Evolutionary conservation across 2,329 filamentous ascomycete species (phyloP), one percentile per base, ranked within the genome.

Genomic region (Talaromyces verruculosus): DNA sequence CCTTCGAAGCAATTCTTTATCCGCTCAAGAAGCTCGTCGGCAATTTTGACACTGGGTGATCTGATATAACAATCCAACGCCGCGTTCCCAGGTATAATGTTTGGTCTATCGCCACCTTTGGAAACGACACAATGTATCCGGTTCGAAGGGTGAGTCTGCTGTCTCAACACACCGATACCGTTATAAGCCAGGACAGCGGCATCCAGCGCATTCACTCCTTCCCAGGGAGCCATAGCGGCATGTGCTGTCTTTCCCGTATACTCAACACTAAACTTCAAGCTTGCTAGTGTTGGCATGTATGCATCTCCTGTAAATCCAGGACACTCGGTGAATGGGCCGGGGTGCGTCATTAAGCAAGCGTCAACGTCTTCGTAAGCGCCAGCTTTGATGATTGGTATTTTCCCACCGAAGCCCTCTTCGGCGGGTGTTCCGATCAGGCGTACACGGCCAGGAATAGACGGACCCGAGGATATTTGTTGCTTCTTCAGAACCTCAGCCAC

Each of bases 101-200:
- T 59, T 17, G 55, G 55, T 28, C 55, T 39, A 28, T 59, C 55
- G 6, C 55, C 55, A 25, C 55, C 55, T 17, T 59, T 59, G 2
- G 55, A 39, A 41, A 59, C 35, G 39, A 59, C 41, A 41, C 55
- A 59, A 59, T 59, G 55, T 17, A 59, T n/a, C 13, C 55, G 19
- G 19, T 59, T 59, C 13, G 55, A 59, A 41, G 55, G 55, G 13
- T 59, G 55, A 25, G 41, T 28, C 19, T 59, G 55, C 55, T 43
- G 55, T 28, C 55, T 59, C 19, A 43, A 28, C 22, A 41, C 33
- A 15, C 35, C 55, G 37, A 59, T 59, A 25, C 55, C 55, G 22
- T 59, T 59, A 28, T 59, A 59, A 8, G 55, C 55, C 55, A 59
- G 55, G 19, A 59, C 55, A 15, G 55, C 55, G 15, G 55, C 55